phyloP scores from a whole-genome alignment of 177 flowering plant genomes.

The Telopea speciosissima region DNA sequence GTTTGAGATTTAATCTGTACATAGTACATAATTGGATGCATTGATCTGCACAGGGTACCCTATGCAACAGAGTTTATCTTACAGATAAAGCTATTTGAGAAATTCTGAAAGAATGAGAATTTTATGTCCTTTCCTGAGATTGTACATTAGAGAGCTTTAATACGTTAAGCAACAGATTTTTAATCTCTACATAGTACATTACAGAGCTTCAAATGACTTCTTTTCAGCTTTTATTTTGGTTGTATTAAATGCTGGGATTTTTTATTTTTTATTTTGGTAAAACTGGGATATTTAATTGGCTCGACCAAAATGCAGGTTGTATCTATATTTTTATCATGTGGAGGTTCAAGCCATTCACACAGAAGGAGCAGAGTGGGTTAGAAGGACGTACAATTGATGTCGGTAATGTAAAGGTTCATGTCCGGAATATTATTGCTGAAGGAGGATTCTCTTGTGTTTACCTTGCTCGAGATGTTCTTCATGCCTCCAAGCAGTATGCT shows the following conservation, averaged over 20 bases:
- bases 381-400: constrained; percentile 86
- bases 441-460: constrained; percentile 98
- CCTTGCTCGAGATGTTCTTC: constrained; percentile 65
- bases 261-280: too few species aligned
- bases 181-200: too few species aligned
- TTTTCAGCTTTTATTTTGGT: not conserved
- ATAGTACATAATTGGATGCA: too few species aligned
- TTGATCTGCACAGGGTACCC: not conserved
- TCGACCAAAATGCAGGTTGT: constrained; percentile 3
- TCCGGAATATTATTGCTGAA: constrained; percentile 78
- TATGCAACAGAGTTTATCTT: not conserved
- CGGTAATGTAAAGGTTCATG: constrained; percentile 72
- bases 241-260: not conserved
- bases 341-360: constrained; percentile 86
- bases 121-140: not conserved
- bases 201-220: not conserved
- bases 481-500: constrained; percentile 79
- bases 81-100: not conserved
- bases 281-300: not conserved
- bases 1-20: not conserved
- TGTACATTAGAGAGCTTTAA: not conserved
- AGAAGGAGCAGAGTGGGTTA: constrained; percentile 77
- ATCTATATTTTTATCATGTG: constrained; percentile 52
- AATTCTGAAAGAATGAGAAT: not conserved
- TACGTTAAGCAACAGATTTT: not conserved